Evolutionary conservation across 345 rosid genomes (phyloP).

Genomic region (Populus davidiana): DNA sequence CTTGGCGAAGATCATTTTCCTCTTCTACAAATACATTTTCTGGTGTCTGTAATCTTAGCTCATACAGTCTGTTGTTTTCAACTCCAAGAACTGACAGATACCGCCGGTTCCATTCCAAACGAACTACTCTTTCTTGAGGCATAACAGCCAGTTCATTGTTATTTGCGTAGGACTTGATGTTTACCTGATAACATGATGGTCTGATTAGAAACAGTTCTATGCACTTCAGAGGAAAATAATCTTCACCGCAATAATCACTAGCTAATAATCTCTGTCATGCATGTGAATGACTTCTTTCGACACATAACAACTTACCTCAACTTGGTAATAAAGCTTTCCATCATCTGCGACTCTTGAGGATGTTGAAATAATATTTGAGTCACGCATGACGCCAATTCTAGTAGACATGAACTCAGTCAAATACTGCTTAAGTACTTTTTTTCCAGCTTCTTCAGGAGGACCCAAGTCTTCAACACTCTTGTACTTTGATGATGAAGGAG

Average conservation of each 20-base stretch:
- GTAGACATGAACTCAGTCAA: slow-evolving; percentile 98
- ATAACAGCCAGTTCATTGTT: slow-evolving; percentile 91
- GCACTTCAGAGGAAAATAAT: background rate
- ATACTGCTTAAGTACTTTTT: slow-evolving; percentile 74
- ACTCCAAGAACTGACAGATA: slow-evolving; percentile 86
- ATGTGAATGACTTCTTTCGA: background rate
- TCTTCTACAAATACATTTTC: slow-evolving; percentile 81
- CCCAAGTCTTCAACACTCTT: slow-evolving; percentile 83
- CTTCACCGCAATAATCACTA: background rate
- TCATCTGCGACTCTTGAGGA: slow-evolving; percentile 88
- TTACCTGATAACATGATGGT: slow-evolving; percentile 47
- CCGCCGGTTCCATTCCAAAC: slow-evolving; percentile 84
- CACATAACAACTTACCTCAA: slow-evolving; percentile 53
- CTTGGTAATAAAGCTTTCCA: slow-evolving; percentile 81
- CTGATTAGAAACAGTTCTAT: background rate
- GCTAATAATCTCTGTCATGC: background rate
- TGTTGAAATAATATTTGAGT: slow-evolving; percentile 57
- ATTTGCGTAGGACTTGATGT: slow-evolving; percentile 84
- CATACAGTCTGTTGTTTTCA: slow-evolving; percentile 77
- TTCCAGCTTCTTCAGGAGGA: slow-evolving; percentile 75
- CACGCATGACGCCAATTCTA: slow-evolving; percentile 81
- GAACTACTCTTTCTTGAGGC: slow-evolving; percentile 78
- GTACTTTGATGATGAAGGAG: slow-evolving; percentile 87
- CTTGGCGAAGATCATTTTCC: slow-evolving; percentile 74
- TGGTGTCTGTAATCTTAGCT: slow-evolving; percentile 84